phyloP scores from a whole-genome alignment of 805 yeast genomes.

The Yamadazyma akitaensis region DNA sequence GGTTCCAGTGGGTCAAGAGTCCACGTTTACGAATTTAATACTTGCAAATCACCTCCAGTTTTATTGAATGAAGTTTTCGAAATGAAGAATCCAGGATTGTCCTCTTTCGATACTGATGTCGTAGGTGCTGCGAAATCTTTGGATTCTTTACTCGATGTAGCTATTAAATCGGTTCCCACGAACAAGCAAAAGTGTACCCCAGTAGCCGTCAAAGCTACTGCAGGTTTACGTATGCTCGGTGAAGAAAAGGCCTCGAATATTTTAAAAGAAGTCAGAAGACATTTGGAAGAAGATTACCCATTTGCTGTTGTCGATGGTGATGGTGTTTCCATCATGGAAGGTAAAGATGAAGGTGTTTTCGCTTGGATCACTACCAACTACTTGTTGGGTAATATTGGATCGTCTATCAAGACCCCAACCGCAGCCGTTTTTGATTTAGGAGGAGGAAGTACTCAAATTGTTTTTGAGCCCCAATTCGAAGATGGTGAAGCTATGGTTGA shows the following conservation, averaged over 20 bases:
- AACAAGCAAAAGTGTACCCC: constrained; percentile 79
- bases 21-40: constrained; percentile 88
- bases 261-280: constrained; percentile 69
- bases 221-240: constrained; percentile 89
- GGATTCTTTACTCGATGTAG: constrained; percentile 75
- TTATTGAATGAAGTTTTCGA: constrained; percentile 77
- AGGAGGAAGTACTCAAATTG: constrained; percentile 98
- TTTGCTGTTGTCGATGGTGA: constrained; percentile 86
- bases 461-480: constrained; percentile 84
- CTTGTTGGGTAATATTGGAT: constrained; percentile 89
- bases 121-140: constrained; percentile 86
- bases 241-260: constrained; percentile 68
- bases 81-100: constrained; percentile 90
- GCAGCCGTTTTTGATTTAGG: constrained; percentile 98
- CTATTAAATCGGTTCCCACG: constrained; percentile 74
- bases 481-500: constrained; percentile 62
- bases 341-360: constrained; percentile 95
- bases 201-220: constrained; percentile 95
- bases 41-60: constrained; percentile 79
- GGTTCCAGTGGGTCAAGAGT: constrained; percentile 97
- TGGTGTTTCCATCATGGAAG: constrained; percentile 92
- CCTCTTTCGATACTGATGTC: constrained; percentile 77
- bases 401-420: constrained; percentile 70
- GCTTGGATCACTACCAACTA: constrained; percentile 98
- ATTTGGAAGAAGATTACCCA: constrained; percentile 78